These are phyloP conservation scores for Leucosporidium scottii DNA, from an alignment of 768 basidiomycete species.

Conservation along the genomic window DNA sequence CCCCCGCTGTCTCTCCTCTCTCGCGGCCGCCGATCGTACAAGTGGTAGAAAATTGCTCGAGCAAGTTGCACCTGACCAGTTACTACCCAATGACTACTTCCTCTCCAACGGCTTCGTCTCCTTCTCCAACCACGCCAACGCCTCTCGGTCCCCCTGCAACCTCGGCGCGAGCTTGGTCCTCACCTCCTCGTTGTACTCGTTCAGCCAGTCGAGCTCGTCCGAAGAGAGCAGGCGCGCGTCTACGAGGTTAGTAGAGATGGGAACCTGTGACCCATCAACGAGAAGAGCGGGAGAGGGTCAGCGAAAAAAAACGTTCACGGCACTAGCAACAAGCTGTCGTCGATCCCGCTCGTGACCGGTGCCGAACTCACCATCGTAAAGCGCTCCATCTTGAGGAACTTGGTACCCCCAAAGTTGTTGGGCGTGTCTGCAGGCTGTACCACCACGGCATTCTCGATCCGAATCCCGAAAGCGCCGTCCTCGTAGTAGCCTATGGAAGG, in stretches of 20 bases:
- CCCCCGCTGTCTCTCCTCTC: too few species aligned
- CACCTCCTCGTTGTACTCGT: conserved; percentile 72
- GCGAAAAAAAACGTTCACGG: neutral
- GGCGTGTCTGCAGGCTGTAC: conserved; percentile 48
- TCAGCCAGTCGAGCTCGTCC: conserved; percentile 73
- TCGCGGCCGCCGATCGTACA: neutral
- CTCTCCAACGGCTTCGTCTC: neutral
- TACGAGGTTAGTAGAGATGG: conserved; percentile 78
- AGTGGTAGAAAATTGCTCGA: too few species aligned
- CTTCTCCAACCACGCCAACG: conserved; percentile 39
- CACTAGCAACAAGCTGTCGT: neutral
- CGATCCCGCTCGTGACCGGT: too few species aligned
- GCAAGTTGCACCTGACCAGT: too few species aligned
- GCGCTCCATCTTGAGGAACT: conserved; percentile 67
- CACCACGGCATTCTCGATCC: conserved; percentile 84
- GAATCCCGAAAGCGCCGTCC: conserved; percentile 83
- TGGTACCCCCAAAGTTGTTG: conserved; percentile 62
- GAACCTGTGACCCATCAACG: conserved; percentile 50
- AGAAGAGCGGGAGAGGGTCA: neutral
- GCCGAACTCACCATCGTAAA: conserved; percentile 15
- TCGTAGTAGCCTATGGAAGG: conserved; percentile 30
- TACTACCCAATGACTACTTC: neutral
- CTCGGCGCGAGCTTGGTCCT: conserved; percentile 65
- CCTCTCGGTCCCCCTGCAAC: conserved; percentile 49
- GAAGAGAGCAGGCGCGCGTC: conserved; percentile 56